Base-by-base conservation (phyloP, 176 grass and related monocot species). In the Aegilops umbellulata region DNA sequence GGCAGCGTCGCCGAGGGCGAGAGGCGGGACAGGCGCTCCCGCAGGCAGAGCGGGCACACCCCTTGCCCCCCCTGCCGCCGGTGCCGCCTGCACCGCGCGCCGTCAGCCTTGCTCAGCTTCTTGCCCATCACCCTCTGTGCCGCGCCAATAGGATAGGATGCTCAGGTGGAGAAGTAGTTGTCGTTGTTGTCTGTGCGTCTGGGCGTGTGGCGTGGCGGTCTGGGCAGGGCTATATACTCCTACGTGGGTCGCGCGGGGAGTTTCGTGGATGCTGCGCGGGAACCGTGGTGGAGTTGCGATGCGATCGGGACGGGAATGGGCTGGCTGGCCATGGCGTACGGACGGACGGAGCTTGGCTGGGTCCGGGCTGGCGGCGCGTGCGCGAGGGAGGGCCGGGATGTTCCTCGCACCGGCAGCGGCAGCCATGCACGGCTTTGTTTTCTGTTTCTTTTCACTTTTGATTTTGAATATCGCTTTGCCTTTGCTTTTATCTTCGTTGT, bases 11-110 rank as follows among this genome's bases (percentile, higher is more conserved):
- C 13, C 12, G 85, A 79, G 27, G 78, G 26, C 66, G 86, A 77
- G 49, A 93, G 91, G 49, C 47, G 87, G 65, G 85, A 75, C 71
- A 98, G 90, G 69, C 88, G 92, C 68, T 98, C 93, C 53, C 67
- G 90, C 47, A 98, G 88, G 93, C 95, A 98, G 49, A 17, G 71
- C 49, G 95, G 83, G 85, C 95, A 98, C 24, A 98, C 93, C 16
- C 95, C 93, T 0, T 65, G 74, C 7, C 32, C 76, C 42, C 77
- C 76, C 80, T 89, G 92, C 80, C 74, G 85, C 73, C 64, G 64
- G 64, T 97, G 95, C 76, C 83, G 88, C 90, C 83, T 81, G 87
- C 95, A 98, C 75, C 63, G 30, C 70, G 63, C 77, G 4, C 68
- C 81, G 34, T 62, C 81, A 15, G 22, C 36, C 80, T 66, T 83